These are phyloP conservation scores for Chaetothyriales sp. DNA, from an alignment of 2,329 filamentous ascomycete species.

Conservation along the genomic window DNA sequence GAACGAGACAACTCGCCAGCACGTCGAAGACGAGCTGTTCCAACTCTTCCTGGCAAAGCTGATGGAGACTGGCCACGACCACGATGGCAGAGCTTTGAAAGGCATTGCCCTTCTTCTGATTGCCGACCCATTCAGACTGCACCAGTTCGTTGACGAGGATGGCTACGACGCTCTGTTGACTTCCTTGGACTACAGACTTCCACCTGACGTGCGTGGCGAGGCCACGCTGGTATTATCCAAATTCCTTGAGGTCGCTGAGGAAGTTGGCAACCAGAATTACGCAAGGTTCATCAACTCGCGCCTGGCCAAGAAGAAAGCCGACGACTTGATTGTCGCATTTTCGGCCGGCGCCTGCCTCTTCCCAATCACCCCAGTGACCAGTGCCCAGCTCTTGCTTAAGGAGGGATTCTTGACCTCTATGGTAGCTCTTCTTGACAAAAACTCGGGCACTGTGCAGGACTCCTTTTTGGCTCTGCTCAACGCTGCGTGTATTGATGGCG, in stretches of 20 bases:
- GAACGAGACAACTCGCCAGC: constrained; percentile 25
- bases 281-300: constrained; percentile 59
- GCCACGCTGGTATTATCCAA: constrained; percentile 70
- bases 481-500: constrained; percentile 71
- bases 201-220: constrained; percentile 58
- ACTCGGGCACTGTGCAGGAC: constrained; percentile 76
- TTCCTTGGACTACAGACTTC: constrained; percentile 70
- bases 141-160: constrained; percentile 44
- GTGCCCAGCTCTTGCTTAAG: constrained; percentile 65
- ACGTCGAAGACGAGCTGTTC: constrained; percentile 34
- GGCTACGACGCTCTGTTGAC: constrained; percentile 73
- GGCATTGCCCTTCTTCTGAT: constrained; percentile 44
- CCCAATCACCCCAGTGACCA: constrained; percentile 63
- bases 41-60: constrained; percentile 66
- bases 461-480: constrained; percentile 80
- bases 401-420: constrained; percentile 73
- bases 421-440: constrained; percentile 59
- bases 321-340: constrained; percentile 81
- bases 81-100: constrained; percentile 45
- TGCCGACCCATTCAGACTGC: constrained; percentile 36
- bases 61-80: constrained; percentile 76
- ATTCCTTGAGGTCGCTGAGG: constrained; percentile 61
- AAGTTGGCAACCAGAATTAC: constrained; percentile 55
- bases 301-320: constrained; percentile 59
- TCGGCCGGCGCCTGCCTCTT: constrained; percentile 84